Evolutionary conservation across 257 asterid species (phyloP).

Genomic region (Nemophila menziesii): DNA sequence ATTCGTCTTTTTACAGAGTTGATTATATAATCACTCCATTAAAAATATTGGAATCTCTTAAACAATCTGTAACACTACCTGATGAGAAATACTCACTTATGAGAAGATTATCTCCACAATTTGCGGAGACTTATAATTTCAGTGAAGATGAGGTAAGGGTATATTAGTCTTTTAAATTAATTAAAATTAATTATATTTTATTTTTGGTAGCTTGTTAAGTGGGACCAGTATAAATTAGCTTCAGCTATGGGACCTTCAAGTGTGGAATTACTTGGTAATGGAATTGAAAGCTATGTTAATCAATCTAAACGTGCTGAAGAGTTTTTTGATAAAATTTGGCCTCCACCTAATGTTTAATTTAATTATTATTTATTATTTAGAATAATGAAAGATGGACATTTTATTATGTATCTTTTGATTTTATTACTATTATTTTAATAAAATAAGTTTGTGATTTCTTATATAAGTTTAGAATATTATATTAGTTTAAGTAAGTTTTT

Average conservation of each 20-base stretch:
- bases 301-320: conserved; percentile 72
- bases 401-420: no score
- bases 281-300: conserved; percentile 64
- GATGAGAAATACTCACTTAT: conserved; percentile 82
- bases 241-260: conserved; percentile 86
- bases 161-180: conserved; percentile 5
- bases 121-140: conserved; percentile 64
- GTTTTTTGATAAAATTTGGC: conserved; percentile 85
- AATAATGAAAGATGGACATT: no score
- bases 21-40: conserved; percentile 77
- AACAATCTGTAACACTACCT: conserved; percentile 84
- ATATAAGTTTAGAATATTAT: no score
- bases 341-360: conserved; percentile 91
- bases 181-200: no score
- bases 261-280: conserved; percentile 59
- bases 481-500: no score
- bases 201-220: conserved; percentile 60
- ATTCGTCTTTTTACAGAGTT: conserved; percentile 36
- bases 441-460: no score
- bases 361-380: no score
- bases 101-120: conserved; percentile 64
- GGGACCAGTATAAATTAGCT: conserved; percentile 85
- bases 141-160: conserved; percentile 53
- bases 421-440: no score
- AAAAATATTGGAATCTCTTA: conserved; percentile 87